Evolutionary conservation across 2,329 filamentous ascomycete species (phyloP), one percentile per base, ranked within the genome.

Genomic region (Aspergillus amoenus): DNA sequence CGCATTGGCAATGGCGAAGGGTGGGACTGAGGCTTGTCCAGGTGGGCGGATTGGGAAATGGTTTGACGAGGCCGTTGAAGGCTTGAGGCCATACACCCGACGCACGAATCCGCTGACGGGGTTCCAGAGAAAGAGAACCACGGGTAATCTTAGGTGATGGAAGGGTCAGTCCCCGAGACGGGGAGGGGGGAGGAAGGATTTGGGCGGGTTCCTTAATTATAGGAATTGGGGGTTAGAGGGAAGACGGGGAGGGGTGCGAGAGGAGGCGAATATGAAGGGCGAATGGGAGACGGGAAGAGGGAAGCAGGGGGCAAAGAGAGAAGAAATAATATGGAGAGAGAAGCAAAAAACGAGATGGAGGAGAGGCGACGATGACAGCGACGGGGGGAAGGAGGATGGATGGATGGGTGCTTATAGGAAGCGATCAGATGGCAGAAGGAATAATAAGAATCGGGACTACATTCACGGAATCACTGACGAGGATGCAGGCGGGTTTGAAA

Each of bases 31-130:
- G 45, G 45, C 52, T 53, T 44, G 47, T 51, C 18, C 49, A 52
- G 47, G 53, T 46, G 52, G 52, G 57, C 52, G 54, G 52, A 41
- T 58, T 48, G 52, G 52, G 46, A 48, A 41, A 41, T 55, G 47
- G 47, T 53, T 50, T 52, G 24, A 58, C 40, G 59, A 53, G 37
- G 56, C 53, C 47, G 56, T 45, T 61, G 59, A 56, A 59, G 58
- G 55, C 55, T 56, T 60, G 52, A 42, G 17, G n/a, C 18, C 56
- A 58, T 41, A 7, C 47, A 52, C 43, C 34, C 54, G 18, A 41
- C 32, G 44, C 48, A 56, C 41, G 24, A 56, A 52, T 52, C 27
- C 54, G 22, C 42, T 42, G 40, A 34, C 24, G 27, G 42, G 37
- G 21, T 47, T 43, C 40, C 45, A 49, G 34, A 39, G 15, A n/a